These are phyloP conservation scores for Blastobotrys elegans DNA, from an alignment of 1,139 yeast species.

Conservation along the genomic window DNA sequence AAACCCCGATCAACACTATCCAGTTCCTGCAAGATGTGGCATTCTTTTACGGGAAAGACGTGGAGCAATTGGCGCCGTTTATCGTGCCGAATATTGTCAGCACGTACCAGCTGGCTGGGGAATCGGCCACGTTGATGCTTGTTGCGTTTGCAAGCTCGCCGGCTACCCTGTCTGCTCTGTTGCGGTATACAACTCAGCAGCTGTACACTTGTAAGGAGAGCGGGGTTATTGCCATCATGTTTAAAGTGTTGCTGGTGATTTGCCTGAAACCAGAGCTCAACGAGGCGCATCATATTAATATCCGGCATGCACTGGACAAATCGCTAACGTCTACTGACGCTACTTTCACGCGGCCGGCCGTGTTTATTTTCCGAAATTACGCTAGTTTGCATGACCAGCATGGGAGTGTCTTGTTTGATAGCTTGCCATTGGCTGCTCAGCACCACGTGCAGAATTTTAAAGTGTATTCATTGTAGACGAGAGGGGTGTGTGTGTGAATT, in stretches of 20 bases:
- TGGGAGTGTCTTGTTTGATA: background rate
- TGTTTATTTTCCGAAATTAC: background rate
- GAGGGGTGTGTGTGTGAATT: too few species aligned
- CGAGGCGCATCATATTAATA: slow-evolving; percentile 8
- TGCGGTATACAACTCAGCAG: slow-evolving; percentile 3
- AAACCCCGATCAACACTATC: background rate
- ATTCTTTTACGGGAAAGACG: slow-evolving; percentile 1
- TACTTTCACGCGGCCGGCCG: background rate
- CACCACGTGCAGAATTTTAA: background rate
- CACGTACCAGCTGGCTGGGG: background rate
- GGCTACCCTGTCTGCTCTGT: background rate
- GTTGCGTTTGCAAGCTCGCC: slow-evolving; percentile 3
- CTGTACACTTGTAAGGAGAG: background rate
- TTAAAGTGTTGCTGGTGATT: slow-evolving; percentile 4
- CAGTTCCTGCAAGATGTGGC: slow-evolving; percentile 5
- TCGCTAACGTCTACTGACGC: background rate
- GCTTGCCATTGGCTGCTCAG: background rate
- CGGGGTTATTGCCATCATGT: background rate
- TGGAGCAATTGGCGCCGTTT: slow-evolving; percentile 1
- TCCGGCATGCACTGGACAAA: slow-evolving; percentile 8
- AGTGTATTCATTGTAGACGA: too few species aligned
- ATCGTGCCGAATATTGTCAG: slow-evolving; percentile 1
- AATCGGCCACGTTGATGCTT: slow-evolving; percentile 4
- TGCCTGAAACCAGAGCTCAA: slow-evolving; percentile 1
- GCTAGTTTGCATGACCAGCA: background rate